These are phyloP conservation scores for Halophytophthora batemanensis DNA, from an alignment of 352 stramenopile genomes.

Conservation along the genomic window DNA sequence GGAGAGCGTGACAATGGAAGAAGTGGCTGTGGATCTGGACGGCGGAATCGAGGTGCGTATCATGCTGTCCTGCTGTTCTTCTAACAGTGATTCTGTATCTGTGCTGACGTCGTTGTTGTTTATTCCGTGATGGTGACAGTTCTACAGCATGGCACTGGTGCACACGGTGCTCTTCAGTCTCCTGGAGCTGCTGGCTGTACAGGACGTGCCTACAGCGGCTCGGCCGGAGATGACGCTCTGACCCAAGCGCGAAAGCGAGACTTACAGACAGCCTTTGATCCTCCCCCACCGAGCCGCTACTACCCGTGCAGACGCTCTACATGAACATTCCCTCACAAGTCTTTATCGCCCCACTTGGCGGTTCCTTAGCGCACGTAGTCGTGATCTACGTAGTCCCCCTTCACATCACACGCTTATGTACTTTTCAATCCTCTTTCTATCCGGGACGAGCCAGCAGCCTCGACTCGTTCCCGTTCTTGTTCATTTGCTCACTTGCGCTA, in stretches of 20 bases:
- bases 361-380: background rate
- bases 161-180: slow-evolving; percentile 42
- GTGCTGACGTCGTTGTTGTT: slow-evolving; percentile 1
- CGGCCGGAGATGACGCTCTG: slow-evolving; percentile 44
- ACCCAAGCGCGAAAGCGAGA: slow-evolving; percentile 6
- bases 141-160: slow-evolving; percentile 49
- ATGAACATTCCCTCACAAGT: too few relatives aligned
- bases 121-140: slow-evolving; percentile 18
- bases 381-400: background rate
- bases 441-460: too few relatives aligned
- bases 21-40: slow-evolving; percentile 34
- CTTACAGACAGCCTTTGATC: too few relatives aligned
- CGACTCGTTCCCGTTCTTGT: background rate
- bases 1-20: slow-evolving; percentile 41
- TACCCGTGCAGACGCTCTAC: too few relatives aligned
- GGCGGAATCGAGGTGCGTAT: slow-evolving; percentile 45
- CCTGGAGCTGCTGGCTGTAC: slow-evolving; percentile 41
- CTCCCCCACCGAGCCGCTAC: too few relatives aligned
- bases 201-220: slow-evolving; percentile 29
- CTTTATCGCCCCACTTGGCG: background rate
- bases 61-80: background rate
- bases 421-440: too few relatives aligned
- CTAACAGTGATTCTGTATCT: background rate
- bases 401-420: background rate
- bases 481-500: background rate